Percentiles rank a stretch among this genome's conserved stretches.
These are phyloP conservation scores for Protomyces inouyei DNA, from an alignment of 1,139 yeast genomes.

Conservation along the genomic window DNA sequence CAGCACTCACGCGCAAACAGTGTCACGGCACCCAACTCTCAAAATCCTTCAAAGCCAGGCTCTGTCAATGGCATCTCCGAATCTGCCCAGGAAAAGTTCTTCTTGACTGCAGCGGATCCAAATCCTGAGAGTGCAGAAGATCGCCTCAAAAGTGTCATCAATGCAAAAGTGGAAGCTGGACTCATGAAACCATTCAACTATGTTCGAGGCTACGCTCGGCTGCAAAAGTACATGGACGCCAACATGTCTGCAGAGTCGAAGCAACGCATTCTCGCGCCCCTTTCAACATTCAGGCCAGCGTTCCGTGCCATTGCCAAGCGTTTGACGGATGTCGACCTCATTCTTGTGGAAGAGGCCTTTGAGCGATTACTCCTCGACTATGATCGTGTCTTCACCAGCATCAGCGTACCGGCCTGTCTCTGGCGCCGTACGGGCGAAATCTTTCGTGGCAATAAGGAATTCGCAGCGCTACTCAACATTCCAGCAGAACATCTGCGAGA, in stretches of 20 bases:
- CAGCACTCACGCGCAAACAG: not conserved
- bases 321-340: constrained; percentile 83
- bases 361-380: constrained; percentile 90
- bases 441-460: constrained; percentile 90
- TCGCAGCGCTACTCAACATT: constrained; percentile 92
- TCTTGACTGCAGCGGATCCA: constrained; percentile 95
- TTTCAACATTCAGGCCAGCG: constrained; percentile 85
- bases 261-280: constrained; percentile 81
- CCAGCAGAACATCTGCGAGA: constrained; percentile 86
- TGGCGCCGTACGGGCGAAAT: constrained; percentile 98
- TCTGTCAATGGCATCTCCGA: constrained; percentile 40
- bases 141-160: constrained; percentile 86
- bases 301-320: constrained; percentile 90
- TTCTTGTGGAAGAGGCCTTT: constrained; percentile 87
- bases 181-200: constrained; percentile 87
- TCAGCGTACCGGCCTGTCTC: constrained; percentile 96
- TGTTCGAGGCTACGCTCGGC: constrained; percentile 86
- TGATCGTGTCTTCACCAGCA: constrained; percentile 90
- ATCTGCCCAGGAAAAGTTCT: constrained; percentile 87
- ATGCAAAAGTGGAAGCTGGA: constrained; percentile 93
- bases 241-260: constrained; percentile 82
- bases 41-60: constrained; percentile 3
- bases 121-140: constrained; percentile 87
- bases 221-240: constrained; percentile 87
- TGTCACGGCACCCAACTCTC: constrained; percentile 24